phyloP scores from a whole-genome alignment of 805 yeast species.

The Lachancea sp. region DNA sequence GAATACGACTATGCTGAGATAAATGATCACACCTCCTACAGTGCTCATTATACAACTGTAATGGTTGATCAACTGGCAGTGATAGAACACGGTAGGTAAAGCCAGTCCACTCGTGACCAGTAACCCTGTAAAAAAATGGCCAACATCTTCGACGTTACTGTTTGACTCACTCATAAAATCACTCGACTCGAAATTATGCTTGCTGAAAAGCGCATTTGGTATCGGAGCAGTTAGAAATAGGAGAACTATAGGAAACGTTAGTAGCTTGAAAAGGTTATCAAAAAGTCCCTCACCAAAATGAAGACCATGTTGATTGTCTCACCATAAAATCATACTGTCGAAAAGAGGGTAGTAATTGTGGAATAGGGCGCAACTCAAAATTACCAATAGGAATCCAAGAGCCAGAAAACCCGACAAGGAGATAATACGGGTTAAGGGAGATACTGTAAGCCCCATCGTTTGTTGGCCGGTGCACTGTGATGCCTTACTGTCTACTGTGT shows the following conservation, averaged over 20 bases:
- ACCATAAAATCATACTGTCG: slow-evolving; percentile 42
- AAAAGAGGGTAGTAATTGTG: slow-evolving; percentile 88
- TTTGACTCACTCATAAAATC: slow-evolving; percentile 59
- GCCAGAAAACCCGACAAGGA: slow-evolving; percentile 53
- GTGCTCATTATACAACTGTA: slow-evolving; percentile 73
- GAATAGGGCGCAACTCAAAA: slow-evolving; percentile 80
- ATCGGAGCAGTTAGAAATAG: slow-evolving; percentile 64
- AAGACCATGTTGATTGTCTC: too few species aligned
- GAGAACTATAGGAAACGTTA: slow-evolving; percentile 34
- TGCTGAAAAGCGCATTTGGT: slow-evolving; percentile 56
- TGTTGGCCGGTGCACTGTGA: neutral
- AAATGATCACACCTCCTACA: slow-evolving; percentile 77
- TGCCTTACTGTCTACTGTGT: neutral
- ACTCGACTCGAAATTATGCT: slow-evolving; percentile 39
- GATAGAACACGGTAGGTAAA: slow-evolving; percentile 71
- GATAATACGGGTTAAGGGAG: slow-evolving; percentile 32
- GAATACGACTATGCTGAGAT: slow-evolving; percentile 76
- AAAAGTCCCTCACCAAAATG: too few species aligned
- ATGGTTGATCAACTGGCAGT: slow-evolving; percentile 61
- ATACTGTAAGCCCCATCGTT: slow-evolving; percentile 27
- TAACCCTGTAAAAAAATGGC: slow-evolving; percentile 72
- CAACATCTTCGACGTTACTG: slow-evolving; percentile 57
- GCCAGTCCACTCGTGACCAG: slow-evolving; percentile 69
- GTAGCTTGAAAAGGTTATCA: neutral
- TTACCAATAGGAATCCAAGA: slow-evolving; percentile 81